Base-by-base conservation (phyloP, 2,329 filamentous ascomycete species). In the Fusarium anguioides region DNA sequence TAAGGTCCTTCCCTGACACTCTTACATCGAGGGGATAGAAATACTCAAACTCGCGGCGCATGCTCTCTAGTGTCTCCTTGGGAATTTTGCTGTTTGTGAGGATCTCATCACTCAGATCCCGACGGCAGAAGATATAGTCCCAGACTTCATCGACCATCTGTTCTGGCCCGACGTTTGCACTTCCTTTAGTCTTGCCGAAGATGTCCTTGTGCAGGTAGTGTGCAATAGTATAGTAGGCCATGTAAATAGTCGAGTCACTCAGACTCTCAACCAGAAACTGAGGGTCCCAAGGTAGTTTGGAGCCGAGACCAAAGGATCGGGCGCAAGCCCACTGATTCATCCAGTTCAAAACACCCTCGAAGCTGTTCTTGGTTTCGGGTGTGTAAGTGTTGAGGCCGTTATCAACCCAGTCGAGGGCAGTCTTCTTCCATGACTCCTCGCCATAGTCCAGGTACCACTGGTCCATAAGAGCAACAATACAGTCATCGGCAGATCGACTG, bases 391-490 rank as follows among this genome's bases (percentile, higher is more conserved):
- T 92, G 64, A 97, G 81, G 27, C 87, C 87, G 65, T 86, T 86
- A 60, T 87, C 86, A 44, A 97, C 88, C 76, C 91, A 90, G 69
- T 90, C 85, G 52, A 94, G 83, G 15, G 91, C 93, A 40, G 86
- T 84, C 65, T 91, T 81, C 75, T 92, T 92, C 96, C 96, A 98
- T 47, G 90, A 86, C 40, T 93, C 92, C 80, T 94, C 92, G 64
- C 96, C 96, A 75, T 99, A 99, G 81, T 97, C 95, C 73, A 99
- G 84, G 81, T 97, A 99, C 94, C 96, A 99, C 80, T 99, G 96
- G 73, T 97, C 95, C 75, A 98, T 89, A 69, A 95, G 89, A 27
- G 94, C 92, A 60, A 96, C 95, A 59, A 97, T 94, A 77, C 96
- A 98, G 71, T 96, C 93, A 75, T 98, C 95, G 26, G 91, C 93